phyloP scores from a whole-genome alignment of 768 basidiomycete species.

The Boletales sp. region DNA sequence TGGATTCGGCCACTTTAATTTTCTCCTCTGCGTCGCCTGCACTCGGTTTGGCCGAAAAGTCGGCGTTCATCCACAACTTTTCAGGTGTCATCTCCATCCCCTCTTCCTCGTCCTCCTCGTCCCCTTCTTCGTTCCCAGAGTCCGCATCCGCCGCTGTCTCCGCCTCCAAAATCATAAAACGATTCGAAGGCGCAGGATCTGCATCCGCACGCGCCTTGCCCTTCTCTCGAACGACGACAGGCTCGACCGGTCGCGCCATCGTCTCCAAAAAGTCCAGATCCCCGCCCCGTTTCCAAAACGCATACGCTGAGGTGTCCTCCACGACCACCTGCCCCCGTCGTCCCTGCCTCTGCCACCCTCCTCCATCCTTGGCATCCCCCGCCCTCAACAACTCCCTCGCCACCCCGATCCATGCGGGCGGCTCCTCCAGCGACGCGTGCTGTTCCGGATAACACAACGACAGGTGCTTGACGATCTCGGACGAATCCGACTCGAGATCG shows the following conservation, averaged over 20 bases:
- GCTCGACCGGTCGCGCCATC: background rate
- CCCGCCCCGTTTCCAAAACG: conserved; percentile 45
- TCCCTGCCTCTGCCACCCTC: conserved; percentile 36
- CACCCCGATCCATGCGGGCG: conserved; percentile 47
- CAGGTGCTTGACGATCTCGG: conserved; percentile 42
- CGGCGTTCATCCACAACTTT: conserved; percentile 30
- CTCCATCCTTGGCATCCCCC: conserved; percentile 13
- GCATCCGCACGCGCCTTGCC: background rate
- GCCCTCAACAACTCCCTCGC: conserved; percentile 17
- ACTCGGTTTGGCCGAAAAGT: background rate
- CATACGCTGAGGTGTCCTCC: conserved; percentile 37
- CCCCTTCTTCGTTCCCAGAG: background rate
- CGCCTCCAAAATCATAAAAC: conserved; percentile 9
- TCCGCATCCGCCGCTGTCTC: background rate
- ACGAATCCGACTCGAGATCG: conserved; percentile 32
- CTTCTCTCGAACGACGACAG: background rate
- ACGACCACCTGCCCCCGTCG: conserved; percentile 15
- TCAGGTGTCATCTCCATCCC: conserved; percentile 12
- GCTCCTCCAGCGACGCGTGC: conserved; percentile 35
- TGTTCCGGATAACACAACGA: conserved; percentile 47
- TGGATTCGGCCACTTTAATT: background rate
- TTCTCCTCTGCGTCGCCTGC: background rate
- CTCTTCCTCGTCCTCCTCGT: conserved; percentile 10
- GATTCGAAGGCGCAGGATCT: conserved; percentile 13
- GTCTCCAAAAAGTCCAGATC: conserved; percentile 48